Percentiles rank a stretch among this genome's conserved stretches.
Evolutionary conservation across 768 basidiomycete species (phyloP).

Genomic region (Suillus paluster): DNA sequence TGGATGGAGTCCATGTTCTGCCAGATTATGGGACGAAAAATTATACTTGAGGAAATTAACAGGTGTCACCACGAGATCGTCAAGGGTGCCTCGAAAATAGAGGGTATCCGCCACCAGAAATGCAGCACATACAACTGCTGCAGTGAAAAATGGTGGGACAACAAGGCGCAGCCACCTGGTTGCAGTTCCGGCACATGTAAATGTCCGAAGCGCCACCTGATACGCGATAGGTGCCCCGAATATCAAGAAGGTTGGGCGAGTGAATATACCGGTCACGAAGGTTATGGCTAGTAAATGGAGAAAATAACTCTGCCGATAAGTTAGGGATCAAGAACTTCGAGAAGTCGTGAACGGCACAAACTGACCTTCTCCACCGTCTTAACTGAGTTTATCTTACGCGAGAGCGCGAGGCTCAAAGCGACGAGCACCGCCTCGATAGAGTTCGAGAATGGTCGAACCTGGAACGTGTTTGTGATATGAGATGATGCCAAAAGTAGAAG

Average conservation of each 20-base stretch:
- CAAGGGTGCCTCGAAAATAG: constrained; percentile 35
- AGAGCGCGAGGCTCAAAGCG: constrained; percentile 31
- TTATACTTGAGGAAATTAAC: constrained; percentile 45
- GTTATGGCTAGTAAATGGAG: constrained; percentile 31
- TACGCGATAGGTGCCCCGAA: constrained; percentile 37
- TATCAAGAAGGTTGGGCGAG: constrained; percentile 40
- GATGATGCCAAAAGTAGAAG: constrained; percentile 40
- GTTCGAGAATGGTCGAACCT: constrained; percentile 46
- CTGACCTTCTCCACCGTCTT: not conserved
- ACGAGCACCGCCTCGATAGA: constrained; percentile 39
- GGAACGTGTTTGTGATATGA: constrained; percentile 41
- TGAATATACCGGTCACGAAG: constrained; percentile 36
- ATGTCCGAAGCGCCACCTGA: constrained; percentile 25
- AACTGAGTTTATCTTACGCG: constrained; percentile 20
- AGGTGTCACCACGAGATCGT: constrained; percentile 34
- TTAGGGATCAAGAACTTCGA: too few relatives aligned
- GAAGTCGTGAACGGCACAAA: not conserved
- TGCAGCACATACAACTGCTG: constrained; percentile 13
- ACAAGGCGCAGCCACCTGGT: constrained; percentile 13
- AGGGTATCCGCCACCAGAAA: constrained; percentile 34
- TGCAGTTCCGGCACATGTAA: constrained; percentile 15
- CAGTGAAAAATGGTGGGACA: constrained; percentile 27
- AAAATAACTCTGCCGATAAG: not conserved
- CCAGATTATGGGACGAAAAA: constrained; percentile 39
- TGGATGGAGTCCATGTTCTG: constrained; percentile 44